phyloP scores from a whole-genome alignment of 495 filamentous ascomycete genomes.

The Hypoxylon subgilvum region DNA sequence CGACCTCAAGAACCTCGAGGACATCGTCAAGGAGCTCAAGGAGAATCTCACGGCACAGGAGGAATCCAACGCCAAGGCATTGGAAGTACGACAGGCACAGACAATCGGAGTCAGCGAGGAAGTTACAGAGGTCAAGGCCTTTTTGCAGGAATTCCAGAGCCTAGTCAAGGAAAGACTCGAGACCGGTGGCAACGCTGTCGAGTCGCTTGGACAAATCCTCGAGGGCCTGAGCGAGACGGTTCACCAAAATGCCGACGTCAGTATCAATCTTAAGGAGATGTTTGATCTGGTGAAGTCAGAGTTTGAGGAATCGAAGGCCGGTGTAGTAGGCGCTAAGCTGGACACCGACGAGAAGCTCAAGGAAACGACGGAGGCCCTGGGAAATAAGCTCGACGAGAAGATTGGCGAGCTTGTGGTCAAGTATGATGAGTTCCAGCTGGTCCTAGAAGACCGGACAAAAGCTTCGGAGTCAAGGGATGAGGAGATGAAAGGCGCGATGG shows the following conservation, averaged over 20 bases:
- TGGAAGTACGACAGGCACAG: conserved; percentile 73
- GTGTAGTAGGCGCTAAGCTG: conserved; percentile 70
- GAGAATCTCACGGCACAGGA: conserved; percentile 71
- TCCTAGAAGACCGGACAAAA: conserved; percentile 71
- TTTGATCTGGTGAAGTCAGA: conserved; percentile 79
- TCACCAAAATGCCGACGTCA: conserved; percentile 57
- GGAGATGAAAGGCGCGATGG: conserved; percentile 70
- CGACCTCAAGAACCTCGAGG: conserved; percentile 57
- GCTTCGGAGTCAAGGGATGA: conserved; percentile 69
- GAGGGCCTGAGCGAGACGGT: conserved; percentile 67
- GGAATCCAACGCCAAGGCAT: conserved; percentile 74
- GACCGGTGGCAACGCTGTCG: conserved; percentile 55
- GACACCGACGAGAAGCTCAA: conserved; percentile 81
- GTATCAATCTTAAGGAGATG: conserved; percentile 75
- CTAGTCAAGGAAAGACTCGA: conserved; percentile 57
- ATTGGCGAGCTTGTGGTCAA: conserved; percentile 78
- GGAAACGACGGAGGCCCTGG: conserved; percentile 69
- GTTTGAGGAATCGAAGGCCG: conserved; percentile 76
- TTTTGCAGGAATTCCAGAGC: conserved; percentile 58
- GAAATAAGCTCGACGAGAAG: conserved; percentile 77
- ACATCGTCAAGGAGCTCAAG: conserved; percentile 72
- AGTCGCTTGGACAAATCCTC: conserved; percentile 63
- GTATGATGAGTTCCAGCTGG: conserved; percentile 78
- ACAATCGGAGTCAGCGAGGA: conserved; percentile 56
- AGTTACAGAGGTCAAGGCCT: conserved; percentile 57